These are phyloP conservation scores for Serendipita sp. DNA, from an alignment of 768 basidiomycete genomes.

Conservation along the genomic window DNA sequence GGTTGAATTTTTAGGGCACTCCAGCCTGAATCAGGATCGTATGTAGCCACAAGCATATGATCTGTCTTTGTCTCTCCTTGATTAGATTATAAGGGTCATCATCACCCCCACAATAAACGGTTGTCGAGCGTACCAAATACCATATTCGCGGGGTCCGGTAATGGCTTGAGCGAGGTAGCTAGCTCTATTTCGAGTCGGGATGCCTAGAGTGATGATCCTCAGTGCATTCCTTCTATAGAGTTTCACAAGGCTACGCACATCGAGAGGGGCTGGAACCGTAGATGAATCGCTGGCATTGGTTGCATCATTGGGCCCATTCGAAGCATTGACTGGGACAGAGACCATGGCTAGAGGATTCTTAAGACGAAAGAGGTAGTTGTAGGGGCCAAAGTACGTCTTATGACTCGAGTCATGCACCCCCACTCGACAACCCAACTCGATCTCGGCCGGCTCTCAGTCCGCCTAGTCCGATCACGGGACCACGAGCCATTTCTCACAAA, in stretches of 20 bases:
- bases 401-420: too few species aligned
- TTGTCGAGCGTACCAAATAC: conserved; percentile 32
- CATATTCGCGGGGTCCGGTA: conserved; percentile 34
- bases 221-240: neutral
- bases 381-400: too few species aligned
- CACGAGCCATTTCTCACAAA: too few species aligned
- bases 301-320: neutral
- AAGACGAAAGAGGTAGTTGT: too few species aligned
- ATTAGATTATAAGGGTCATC: neutral
- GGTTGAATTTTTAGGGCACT: conserved; percentile 61
- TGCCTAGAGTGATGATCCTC: conserved; percentile 28
- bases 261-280: neutral
- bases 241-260: neutral
- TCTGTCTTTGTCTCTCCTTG: conserved; percentile 36
- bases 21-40: conserved; percentile 66
- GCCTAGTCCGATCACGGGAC: too few species aligned
- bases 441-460: too few species aligned
- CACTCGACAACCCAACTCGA: too few species aligned
- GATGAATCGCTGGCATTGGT: neutral
- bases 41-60: conserved; percentile 72
- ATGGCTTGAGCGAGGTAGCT: conserved; percentile 32
- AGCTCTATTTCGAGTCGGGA: conserved; percentile 36
- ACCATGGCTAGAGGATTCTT: too few species aligned
- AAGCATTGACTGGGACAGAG: too few species aligned
- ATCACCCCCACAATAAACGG: neutral